Evolutionary conservation across 2,329 filamentous ascomycete genomes (phyloP).

Genomic region (Alternaria atra): DNA sequence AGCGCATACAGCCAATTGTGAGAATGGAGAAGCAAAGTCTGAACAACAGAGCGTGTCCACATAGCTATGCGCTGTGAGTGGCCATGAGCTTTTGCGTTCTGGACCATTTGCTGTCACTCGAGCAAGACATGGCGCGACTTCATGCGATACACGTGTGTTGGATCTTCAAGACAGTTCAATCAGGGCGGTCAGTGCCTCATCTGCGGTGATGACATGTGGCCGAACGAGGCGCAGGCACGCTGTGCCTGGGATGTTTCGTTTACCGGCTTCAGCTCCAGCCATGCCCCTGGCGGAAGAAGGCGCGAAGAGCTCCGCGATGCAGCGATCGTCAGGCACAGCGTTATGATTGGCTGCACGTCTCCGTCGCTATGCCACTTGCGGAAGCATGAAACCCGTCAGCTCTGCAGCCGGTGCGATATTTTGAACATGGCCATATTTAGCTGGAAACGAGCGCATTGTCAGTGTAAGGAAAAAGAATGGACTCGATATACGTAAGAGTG

Average conservation of each 20-base stretch:
- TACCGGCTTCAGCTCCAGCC: constrained; percentile 31
- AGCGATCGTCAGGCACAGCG: constrained; percentile 38
- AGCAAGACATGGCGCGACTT: constrained; percentile 12
- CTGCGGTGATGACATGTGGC: constrained; percentile 15
- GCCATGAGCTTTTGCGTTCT: constrained; percentile 5
- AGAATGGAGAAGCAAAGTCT: constrained; percentile 22
- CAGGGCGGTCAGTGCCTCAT: constrained; percentile 12
- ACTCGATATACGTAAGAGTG: not conserved
- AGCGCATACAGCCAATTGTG: constrained; percentile 28
- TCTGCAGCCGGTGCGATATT: constrained; percentile 18
- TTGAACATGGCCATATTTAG: constrained; percentile 27
- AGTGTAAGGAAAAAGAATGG: constrained; percentile 9
- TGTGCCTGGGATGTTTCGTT: constrained; percentile 26
- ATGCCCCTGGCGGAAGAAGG: constrained; percentile 25
- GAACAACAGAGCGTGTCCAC: constrained; percentile 21
- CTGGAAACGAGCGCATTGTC: constrained; percentile 20
- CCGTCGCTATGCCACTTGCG: constrained; percentile 31
- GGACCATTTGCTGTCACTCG: constrained; percentile 8
- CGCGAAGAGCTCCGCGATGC: constrained; percentile 33
- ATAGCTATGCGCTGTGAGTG: constrained; percentile 14
- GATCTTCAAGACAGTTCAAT: constrained; percentile 1
- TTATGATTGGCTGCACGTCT: constrained; percentile 32
- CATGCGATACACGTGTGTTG: constrained; percentile 26
- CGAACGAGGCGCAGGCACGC: constrained; percentile 26
- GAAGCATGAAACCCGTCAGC: constrained; percentile 40